Conservation (phyloP, 1,284 basidiomycete species). For the Lentinus polychrous region DNA sequence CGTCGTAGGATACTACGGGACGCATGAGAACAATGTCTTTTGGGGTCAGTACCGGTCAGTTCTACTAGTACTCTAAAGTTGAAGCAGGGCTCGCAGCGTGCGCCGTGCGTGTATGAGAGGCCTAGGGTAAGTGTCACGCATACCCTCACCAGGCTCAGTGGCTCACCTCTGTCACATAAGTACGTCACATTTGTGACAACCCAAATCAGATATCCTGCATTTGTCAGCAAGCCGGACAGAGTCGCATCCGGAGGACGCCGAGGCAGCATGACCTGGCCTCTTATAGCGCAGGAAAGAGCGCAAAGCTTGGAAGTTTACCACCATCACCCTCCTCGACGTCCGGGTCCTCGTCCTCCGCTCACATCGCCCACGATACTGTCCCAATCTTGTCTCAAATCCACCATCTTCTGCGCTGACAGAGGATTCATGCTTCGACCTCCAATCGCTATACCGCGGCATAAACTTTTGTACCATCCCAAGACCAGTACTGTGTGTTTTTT, state of each 20-base stretch:
- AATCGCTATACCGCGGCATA: constrained; percentile 60
- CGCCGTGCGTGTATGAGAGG: too few relatives aligned
- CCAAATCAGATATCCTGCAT: too few relatives aligned
- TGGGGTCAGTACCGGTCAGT: too few relatives aligned
- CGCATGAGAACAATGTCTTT: constrained; percentile 13
- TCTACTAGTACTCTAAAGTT: too few relatives aligned
- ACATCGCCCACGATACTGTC: constrained; percentile 57
- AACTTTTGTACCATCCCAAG: constrained; percentile 49
- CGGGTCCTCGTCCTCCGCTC: constrained; percentile 9
- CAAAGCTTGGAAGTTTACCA: constrained; percentile 16
- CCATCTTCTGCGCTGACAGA: constrained; percentile 70
- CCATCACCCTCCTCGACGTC: constrained; percentile 15
- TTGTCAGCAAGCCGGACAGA: not conserved
- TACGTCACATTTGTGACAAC: too few relatives aligned
- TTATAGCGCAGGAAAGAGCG: too few relatives aligned
- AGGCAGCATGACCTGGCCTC: not conserved
- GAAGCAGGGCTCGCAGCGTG: too few relatives aligned
- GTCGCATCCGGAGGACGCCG: not conserved
- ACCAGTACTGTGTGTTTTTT: constrained; percentile 47
- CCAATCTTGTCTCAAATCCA: constrained; percentile 34
- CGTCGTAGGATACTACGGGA: constrained; percentile 26
- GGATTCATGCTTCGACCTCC: constrained; percentile 88
- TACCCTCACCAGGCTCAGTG: too few relatives aligned
- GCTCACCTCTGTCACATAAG: too few relatives aligned
- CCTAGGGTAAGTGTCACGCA: too few relatives aligned